Evolutionary conservation across 805 yeast genomes (phyloP), one percentile per base, ranked within the genome.

Genomic region (Cephaloascus albidus): DNA sequence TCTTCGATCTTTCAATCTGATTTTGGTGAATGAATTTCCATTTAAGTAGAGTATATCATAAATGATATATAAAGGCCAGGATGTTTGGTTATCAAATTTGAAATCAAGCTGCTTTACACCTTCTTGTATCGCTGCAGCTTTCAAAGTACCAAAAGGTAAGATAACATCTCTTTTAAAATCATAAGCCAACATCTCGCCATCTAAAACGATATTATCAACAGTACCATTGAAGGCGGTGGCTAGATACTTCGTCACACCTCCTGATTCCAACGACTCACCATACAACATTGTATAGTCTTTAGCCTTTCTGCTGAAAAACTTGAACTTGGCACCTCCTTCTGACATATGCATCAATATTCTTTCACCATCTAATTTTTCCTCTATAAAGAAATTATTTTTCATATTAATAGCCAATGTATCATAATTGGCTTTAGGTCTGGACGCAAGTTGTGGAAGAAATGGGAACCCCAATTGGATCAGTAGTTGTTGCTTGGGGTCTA

Each of bases 281-380:
- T 85, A 89, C 10, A 80, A 59, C 40, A 70, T 57, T 0, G 94
- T 76, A 50, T 78, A 85, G 48, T 88, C 95, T 38, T 76, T 76
- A 6, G 84, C 83, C 36, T 78, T 71, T 47, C 95, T 68, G 38
- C 85, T 78, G 51, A 57, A 80, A 52, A 69, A 81, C 43, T 63
- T 65, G 52, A 72, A 73, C 4, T 47, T 48, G 2, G 45, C 50
- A 38, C 60, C 60, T 49, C 27, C 42, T 43, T 31, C 51, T 49
- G 10, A 73, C 80, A 42, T 53, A 54, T 90, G 98, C 36, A 88
- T 47, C 39, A 85, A 80, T 49, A 86, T 77, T 47, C 98, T 62
- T 56, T 90, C 97, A 3, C 97, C 98, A 57, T 90, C 97, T 61
- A 88, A 72, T 54, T 90, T 90, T 54, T 90, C 97, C 52, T 90